Conservation (phyloP, 805 yeast species). For the Candida ulmi region DNA sequence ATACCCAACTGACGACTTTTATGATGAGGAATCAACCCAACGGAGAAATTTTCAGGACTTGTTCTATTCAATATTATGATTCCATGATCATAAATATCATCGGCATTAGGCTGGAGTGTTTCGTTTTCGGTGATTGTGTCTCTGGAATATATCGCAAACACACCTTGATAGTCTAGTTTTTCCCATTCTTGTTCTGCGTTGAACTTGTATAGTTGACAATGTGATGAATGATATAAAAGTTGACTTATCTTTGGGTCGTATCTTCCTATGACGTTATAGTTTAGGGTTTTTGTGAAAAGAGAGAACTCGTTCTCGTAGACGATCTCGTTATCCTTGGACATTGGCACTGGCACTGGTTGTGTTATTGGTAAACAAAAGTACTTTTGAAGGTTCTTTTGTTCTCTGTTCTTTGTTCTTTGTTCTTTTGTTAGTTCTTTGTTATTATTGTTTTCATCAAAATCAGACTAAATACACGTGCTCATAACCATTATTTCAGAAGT, state of each 20-base stretch:
- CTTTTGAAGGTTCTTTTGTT: not conserved
- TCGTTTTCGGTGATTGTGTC: constrained; percentile 19
- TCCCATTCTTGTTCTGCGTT: constrained; percentile 58
- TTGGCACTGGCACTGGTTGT: not conserved
- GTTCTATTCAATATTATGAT: constrained; percentile 62
- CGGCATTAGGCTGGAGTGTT: constrained; percentile 17
- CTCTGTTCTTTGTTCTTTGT: not conserved
- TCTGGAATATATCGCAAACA: constrained; percentile 58
- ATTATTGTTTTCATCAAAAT: too few species aligned
- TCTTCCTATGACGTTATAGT: constrained; percentile 70
- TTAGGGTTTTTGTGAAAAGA: constrained; percentile 60
- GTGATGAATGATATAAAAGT: constrained; percentile 62
- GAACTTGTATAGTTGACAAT: constrained; percentile 65
- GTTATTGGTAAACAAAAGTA: too few species aligned
- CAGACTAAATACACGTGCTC: too few species aligned
- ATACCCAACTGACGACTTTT: constrained; percentile 33
- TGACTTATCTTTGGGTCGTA: constrained; percentile 71
- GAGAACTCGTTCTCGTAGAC: constrained; percentile 26
- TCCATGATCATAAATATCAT: constrained; percentile 52
- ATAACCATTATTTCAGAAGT: too few species aligned
- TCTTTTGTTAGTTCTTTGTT: not conserved
- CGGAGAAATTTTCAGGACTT: constrained; percentile 64
- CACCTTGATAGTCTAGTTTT: constrained; percentile 66
- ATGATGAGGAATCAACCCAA: constrained; percentile 59
- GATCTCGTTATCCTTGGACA: not conserved